phyloP scores from a whole-genome alignment of 441 rosid species.

The Eruca vesicaria region DNA sequence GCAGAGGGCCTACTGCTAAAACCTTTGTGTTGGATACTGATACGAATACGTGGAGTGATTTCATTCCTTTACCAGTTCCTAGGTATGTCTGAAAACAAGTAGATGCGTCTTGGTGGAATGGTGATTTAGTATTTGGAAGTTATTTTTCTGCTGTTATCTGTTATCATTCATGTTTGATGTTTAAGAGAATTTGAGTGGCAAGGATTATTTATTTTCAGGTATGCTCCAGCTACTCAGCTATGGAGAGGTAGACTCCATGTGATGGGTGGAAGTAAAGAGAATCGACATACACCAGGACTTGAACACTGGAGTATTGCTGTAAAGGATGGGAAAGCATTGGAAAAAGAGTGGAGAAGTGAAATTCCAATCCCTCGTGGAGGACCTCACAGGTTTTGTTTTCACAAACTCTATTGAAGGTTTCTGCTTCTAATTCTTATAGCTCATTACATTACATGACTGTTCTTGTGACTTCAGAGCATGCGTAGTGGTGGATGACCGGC shows the following conservation, averaged over 20 bases:
- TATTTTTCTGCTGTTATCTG: not conserved
- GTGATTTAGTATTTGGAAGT: not conserved
- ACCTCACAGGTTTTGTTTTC: conserved; percentile 71
- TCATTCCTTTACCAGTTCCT: conserved; percentile 76
- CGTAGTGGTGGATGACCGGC: conserved; percentile 64
- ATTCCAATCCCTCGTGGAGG: conserved; percentile 92
- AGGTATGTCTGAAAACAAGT: conserved; percentile 45
- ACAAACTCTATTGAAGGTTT: not conserved
- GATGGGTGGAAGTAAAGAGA: conserved; percentile 97
- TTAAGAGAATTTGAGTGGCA: not conserved
- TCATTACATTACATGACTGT: conserved; percentile 16
- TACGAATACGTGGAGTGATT: conserved; percentile 73
- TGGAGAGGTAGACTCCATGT: conserved; percentile 98
- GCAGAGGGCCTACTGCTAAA: conserved; percentile 85
- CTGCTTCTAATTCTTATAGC: not conserved
- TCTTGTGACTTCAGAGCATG: conserved; percentile 52
- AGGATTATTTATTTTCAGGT: conserved; percentile 42
- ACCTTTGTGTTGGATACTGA: conserved; percentile 81
- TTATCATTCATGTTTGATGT: not conserved
- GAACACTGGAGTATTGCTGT: conserved; percentile 96
- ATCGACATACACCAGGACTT: conserved; percentile 74
- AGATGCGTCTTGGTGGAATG: not conserved
- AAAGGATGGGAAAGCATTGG: conserved; percentile 70
- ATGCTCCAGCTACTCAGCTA: conserved; percentile 88
- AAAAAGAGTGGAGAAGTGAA: conserved; percentile 79